Evolutionary conservation across 768 basidiomycete species (phyloP), one percentile per base, ranked within the genome.

Genomic region (Podaxis sp.): DNA sequence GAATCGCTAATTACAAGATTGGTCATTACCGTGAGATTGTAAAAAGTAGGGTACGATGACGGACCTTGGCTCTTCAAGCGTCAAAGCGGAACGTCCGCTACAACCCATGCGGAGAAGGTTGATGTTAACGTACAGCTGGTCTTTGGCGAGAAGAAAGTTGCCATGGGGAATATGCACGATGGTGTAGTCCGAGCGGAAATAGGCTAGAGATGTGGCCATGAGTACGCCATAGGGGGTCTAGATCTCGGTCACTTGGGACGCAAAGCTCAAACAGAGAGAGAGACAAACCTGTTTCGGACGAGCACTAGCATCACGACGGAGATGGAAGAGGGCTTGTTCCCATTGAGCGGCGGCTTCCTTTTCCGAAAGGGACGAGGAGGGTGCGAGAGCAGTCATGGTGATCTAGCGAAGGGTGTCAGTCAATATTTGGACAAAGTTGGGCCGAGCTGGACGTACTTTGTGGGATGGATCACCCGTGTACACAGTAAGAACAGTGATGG

Each of bases 131-230:
- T 89, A 91, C 32, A 94, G 81, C 64, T 84, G 85, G 60, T 89
- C 84, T 62, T 81, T 82, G 35, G 79, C 78, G 40, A 80, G 78
- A 18, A 82, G 77, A 72, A 87, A 90, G 70, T 87, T 78, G 37
- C 89, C 92, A 48, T 79, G 73, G 0, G 90, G 90, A 55, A 94
- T 85, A 61, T 83, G 86, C 35, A 93, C 88, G 62, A 93, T 91
- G 59, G 90, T 90, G 70, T 85, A 90, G 76, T 93, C 91, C 1
- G 91, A 92, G 58, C 89, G 89, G 70, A 94, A 94, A 76, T 90
- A 88, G 47, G 90, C 89, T 27, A 94, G 82, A 10, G 91, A 93
- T 27, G 92, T 94, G 59, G 86, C 83, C 83, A 93, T 86, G 66
- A 94, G 78, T 25, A 80, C 73, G 52, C 92, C 92, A 56, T 85